These are phyloP conservation scores for Moesziomyces parantarcticus DNA, from an alignment of 1,284 basidiomycete genomes.

Conservation along the genomic window DNA sequence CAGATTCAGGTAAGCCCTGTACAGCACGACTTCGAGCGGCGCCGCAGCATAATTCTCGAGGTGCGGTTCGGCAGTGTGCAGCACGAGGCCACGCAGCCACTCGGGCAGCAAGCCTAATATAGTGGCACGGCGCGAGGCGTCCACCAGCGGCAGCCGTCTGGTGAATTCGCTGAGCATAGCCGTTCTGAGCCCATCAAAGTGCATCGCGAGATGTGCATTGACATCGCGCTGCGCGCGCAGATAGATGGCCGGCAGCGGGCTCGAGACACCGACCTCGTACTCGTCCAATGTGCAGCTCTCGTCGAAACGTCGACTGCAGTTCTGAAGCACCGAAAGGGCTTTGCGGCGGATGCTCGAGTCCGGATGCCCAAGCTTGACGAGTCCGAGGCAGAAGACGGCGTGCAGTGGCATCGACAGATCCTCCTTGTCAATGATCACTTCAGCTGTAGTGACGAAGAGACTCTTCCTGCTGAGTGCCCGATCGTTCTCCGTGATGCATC, in stretches of 20 bases:
- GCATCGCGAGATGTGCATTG: constrained; percentile 81
- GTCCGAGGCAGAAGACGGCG: constrained; percentile 81
- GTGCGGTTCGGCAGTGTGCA: constrained; percentile 31
- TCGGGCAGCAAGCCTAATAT: constrained; percentile 58
- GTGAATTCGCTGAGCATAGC: constrained; percentile 80
- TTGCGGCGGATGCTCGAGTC: constrained; percentile 77
- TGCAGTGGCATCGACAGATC: constrained; percentile 77
- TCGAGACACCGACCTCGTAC: constrained; percentile 81
- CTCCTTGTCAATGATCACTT: constrained; percentile 76
- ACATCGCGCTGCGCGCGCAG: constrained; percentile 82
- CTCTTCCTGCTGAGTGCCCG: constrained; percentile 69
- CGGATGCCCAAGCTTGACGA: constrained; percentile 86
- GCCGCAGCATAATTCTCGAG: constrained; percentile 26
- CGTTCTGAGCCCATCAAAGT: constrained; percentile 78
- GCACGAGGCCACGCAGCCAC: constrained; percentile 53
- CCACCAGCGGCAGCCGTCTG: constrained; percentile 77
- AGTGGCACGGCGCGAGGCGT: constrained; percentile 44
- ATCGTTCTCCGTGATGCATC: constrained; percentile 76
- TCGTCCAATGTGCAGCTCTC: constrained; percentile 35
- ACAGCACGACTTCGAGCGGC: constrained; percentile 37
- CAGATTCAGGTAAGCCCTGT: constrained; percentile 70
- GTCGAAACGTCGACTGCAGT: constrained; percentile 69
- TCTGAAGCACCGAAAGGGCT: constrained; percentile 83
- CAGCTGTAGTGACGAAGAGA: constrained; percentile 83
- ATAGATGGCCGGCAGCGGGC: constrained; percentile 80